These are phyloP conservation scores for Alternaria triticina DNA, from an alignment of 2,329 filamentous ascomycete genomes.

Conservation along the genomic window DNA sequence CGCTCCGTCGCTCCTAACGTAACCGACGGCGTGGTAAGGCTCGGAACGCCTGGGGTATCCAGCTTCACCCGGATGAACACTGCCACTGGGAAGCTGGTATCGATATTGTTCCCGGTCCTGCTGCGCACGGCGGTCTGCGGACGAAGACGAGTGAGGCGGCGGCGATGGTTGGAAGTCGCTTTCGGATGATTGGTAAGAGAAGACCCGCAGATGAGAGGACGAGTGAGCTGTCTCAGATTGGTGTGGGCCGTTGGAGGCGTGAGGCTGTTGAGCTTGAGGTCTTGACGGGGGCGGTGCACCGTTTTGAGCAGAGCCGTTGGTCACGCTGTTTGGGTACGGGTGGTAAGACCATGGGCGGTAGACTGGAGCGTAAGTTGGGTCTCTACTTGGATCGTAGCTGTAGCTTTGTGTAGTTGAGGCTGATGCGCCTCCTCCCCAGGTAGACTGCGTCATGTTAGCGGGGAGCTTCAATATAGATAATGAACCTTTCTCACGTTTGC, in stretches of 20 bases:
- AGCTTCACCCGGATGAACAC: not conserved
- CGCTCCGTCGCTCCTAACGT: not conserved
- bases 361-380: not conserved
- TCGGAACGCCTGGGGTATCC: not conserved
- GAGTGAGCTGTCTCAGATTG: not conserved
- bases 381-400: not conserved
- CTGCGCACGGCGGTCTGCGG: not conserved
- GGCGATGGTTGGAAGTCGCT: not conserved
- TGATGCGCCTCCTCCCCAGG: not conserved
- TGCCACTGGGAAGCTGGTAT: not conserved
- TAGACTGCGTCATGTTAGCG: not conserved
- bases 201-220: not conserved
- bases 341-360: not conserved
- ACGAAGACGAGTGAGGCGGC: not conserved
- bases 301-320: not conserved
- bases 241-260: too few relatives aligned
- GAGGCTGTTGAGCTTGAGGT: not conserved
- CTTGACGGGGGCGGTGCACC: not conserved
- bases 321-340: not conserved
- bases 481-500: not conserved
- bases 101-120: not conserved
- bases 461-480: not conserved
- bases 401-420: not conserved
- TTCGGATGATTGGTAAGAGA: not conserved
- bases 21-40: constrained; percentile 5